These are phyloP conservation scores for Yamadazyma phyllophila DNA, from an alignment of 805 yeast species.

Conservation along the genomic window DNA sequence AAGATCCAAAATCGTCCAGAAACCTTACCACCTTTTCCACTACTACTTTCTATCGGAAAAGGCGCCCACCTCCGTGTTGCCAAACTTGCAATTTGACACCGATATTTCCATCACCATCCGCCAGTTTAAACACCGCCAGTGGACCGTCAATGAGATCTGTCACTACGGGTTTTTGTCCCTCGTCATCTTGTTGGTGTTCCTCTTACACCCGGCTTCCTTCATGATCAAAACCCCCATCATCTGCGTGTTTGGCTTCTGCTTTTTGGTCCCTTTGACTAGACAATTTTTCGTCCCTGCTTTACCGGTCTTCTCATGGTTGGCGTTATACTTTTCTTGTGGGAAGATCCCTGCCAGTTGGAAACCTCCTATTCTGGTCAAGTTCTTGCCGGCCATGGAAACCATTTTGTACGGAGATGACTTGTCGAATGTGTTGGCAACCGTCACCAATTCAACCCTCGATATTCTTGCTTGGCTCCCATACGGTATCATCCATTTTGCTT, in stretches of 20 bases:
- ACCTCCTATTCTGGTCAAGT: constrained; percentile 87
- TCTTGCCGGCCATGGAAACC: constrained; percentile 88
- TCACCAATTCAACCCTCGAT: constrained; percentile 64
- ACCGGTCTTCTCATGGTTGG: constrained; percentile 84
- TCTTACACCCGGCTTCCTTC: constrained; percentile 55
- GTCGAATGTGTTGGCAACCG: constrained; percentile 76
- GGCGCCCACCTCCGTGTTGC: constrained; percentile 46
- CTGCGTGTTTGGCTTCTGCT: constrained; percentile 43
- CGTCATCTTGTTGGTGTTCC: constrained; percentile 57
- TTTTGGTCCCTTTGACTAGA: constrained; percentile 68
- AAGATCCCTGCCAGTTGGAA: constrained; percentile 71
- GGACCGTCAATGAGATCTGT: constrained; percentile 47
- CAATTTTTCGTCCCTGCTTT: constrained; percentile 82
- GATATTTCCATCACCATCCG: constrained; percentile 42
- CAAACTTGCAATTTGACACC: constrained; percentile 50
- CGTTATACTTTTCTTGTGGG: constrained; percentile 73
- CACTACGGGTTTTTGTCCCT: constrained; percentile 50
- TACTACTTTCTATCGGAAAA: constrained; percentile 55
- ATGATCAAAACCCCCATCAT: constrained; percentile 39
- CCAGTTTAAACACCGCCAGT: constrained; percentile 41
- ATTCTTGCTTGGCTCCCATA: constrained; percentile 95
- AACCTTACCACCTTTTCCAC: constrained; percentile 44
- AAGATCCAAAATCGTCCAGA: constrained; percentile 25
- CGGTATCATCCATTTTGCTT: constrained; percentile 85
- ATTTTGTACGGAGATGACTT: constrained; percentile 89